Conservation (phyloP, 495 filamentous ascomycete species). For the Penicillium herquei region DNA sequence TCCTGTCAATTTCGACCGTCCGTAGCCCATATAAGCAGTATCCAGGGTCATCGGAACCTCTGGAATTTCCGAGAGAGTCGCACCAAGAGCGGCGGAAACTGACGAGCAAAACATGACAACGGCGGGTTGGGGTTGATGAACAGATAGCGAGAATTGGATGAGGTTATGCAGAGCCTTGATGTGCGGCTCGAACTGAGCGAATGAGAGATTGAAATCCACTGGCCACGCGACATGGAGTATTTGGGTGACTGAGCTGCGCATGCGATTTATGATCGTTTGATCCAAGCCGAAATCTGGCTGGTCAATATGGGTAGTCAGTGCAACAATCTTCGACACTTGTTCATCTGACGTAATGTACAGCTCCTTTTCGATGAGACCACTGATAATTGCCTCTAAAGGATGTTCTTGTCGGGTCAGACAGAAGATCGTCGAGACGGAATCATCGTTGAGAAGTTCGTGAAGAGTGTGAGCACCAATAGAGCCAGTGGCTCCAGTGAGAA, state of each 20-base stretch:
- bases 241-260: constrained; percentile 42
- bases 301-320: constrained; percentile 39
- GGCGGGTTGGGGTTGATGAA: constrained; percentile 40
- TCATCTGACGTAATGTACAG: constrained; percentile 23
- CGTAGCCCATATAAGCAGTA: constrained; percentile 54
- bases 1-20: constrained; percentile 55
- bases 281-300: constrained; percentile 44
- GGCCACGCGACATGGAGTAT: constrained; percentile 61
- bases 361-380: constrained; percentile 34
- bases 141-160: constrained; percentile 51
- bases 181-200: constrained; percentile 40
- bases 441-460: constrained; percentile 42
- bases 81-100: constrained; percentile 46
- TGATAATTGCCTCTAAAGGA: constrained; percentile 24
- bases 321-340: constrained; percentile 35
- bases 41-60: constrained; percentile 41
- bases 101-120: constrained; percentile 52
- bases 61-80: constrained; percentile 29
- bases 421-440: constrained; percentile 45
- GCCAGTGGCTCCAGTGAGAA: constrained; percentile 61
- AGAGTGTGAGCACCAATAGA: constrained; percentile 57
- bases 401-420: constrained; percentile 50
- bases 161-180: constrained; percentile 53
- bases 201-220: constrained; percentile 54
- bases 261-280: constrained; percentile 24